These are phyloP conservation scores for Aspergillus transmontanensis DNA, from an alignment of 2,329 filamentous ascomycete genomes.

Conservation along the genomic window DNA sequence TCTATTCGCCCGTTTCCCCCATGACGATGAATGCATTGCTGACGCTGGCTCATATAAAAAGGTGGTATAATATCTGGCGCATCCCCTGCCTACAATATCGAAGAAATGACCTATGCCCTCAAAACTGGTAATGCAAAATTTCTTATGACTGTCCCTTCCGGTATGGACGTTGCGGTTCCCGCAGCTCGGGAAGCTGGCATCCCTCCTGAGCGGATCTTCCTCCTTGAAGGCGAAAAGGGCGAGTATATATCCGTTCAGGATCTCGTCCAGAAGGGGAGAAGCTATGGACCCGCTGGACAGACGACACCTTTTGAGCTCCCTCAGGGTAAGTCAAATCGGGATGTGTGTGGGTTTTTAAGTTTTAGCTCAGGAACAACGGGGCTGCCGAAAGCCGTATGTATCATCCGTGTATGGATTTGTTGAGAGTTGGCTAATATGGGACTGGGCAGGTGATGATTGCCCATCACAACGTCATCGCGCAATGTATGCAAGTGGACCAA, in stretches of 20 bases:
- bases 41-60: not conserved
- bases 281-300: not conserved
- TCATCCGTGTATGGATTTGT: not conserved
- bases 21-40: not conserved
- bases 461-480: constrained; percentile 60
- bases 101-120: not conserved
- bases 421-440: not conserved
- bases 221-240: not conserved
- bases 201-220: not conserved
- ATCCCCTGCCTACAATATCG: not conserved
- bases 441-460: constrained; percentile 46
- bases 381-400: constrained; percentile 58
- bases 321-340: not conserved
- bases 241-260: not conserved
- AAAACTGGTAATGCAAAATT: not conserved
- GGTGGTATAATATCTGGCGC: not conserved
- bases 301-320: not conserved
- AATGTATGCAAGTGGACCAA: constrained; percentile 61
- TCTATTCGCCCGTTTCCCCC: too few relatives aligned
- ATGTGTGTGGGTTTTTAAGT: not conserved
- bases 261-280: not conserved
- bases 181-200: not conserved
- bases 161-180: not conserved
- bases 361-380: constrained; percentile 57
- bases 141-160: not conserved